Percentiles rank a stretch among this genome's conserved stretches.
These are phyloP conservation scores for Trichoderma brevicompactum DNA, from an alignment of 2,329 filamentous ascomycete genomes.

Conservation along the genomic window DNA sequence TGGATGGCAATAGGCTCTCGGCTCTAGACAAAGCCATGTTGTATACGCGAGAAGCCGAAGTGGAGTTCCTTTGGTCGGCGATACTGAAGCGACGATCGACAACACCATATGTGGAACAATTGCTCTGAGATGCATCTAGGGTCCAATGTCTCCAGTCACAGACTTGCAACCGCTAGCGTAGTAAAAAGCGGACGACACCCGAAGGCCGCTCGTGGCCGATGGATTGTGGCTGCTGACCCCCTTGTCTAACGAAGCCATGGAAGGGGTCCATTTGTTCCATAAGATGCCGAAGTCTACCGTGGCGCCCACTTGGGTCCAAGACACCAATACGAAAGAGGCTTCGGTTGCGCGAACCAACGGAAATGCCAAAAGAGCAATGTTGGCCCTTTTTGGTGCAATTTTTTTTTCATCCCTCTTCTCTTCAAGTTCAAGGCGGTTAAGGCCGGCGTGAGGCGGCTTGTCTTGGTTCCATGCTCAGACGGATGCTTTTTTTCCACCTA, in stretches of 20 bases:
- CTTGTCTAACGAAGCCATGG: conserved; percentile 21
- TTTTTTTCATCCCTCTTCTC: neutral
- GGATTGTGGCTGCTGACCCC: conserved; percentile 14
- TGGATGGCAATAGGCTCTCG: neutral
- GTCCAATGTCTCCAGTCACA: conserved; percentile 18
- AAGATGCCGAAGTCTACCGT: conserved; percentile 26
- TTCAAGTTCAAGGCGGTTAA: neutral
- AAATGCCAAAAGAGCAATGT: neutral
- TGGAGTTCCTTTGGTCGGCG: conserved; percentile 17
- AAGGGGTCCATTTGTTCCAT: conserved; percentile 28
- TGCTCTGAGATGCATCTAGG: conserved; percentile 24
- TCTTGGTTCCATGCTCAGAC: neutral
- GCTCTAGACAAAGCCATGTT: neutral
- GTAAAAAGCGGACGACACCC: conserved; percentile 4
- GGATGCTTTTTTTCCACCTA: neutral
- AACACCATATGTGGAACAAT: conserved; percentile 14
- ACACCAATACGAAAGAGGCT: conserved; percentile 23
- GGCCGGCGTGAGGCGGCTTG: conserved; percentile 7
- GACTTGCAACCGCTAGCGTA: conserved; percentile 12
- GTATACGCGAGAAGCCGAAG: conserved; percentile 15
- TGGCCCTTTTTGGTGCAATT: neutral
- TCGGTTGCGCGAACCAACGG: conserved; percentile 21
- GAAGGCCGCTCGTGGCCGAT: conserved; percentile 1
- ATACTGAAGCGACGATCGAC: conserved; percentile 25
- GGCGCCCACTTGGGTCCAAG: conserved; percentile 9